Percentiles rank a stretch among this genome's conserved stretches.
Evolutionary conservation across 768 basidiomycete species (phyloP).

Genomic region (Udeniomyces megalosporus): DNA sequence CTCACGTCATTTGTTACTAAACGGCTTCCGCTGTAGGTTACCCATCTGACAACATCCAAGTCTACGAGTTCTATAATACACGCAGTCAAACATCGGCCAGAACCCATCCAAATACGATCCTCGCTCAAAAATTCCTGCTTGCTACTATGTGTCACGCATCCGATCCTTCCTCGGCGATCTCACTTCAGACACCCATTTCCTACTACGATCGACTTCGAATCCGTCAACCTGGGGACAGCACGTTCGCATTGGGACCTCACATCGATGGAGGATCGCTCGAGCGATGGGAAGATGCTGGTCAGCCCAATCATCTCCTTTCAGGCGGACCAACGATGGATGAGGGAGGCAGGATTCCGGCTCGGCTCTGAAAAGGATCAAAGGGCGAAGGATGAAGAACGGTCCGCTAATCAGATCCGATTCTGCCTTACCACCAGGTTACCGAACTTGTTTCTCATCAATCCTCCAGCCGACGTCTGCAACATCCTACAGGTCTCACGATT

Average conservation of each 20-base stretch:
- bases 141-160: conserved; percentile 46
- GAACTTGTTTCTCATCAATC: conserved; percentile 44
- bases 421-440: not conserved
- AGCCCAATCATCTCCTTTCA: conserved; percentile 10
- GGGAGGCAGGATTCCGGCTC: conserved; percentile 36
- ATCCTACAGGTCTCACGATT: conserved; percentile 47
- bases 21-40: too few species aligned
- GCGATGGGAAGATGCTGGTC: conserved; percentile 28
- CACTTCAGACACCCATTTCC: conserved; percentile 45
- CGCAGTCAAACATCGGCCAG: conserved; percentile 49
- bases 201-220: conserved; percentile 51
- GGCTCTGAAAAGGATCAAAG: conserved; percentile 24
- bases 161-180: conserved; percentile 33
- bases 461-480: conserved; percentile 34
- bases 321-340: too few species aligned
- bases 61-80: conserved; percentile 58
- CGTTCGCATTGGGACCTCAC: conserved; percentile 51
- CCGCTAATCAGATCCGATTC: too few species aligned
- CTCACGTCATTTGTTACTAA: too few species aligned
- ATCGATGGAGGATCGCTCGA: conserved; percentile 59
- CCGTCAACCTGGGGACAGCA: conserved; percentile 13
- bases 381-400: too few species aligned
- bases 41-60: conserved; percentile 51
- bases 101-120: conserved; percentile 44
- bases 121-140: conserved; percentile 40